These are phyloP conservation scores for Sapria himalayana DNA, from an alignment of 345 rosid species.

Conservation along the genomic window DNA sequence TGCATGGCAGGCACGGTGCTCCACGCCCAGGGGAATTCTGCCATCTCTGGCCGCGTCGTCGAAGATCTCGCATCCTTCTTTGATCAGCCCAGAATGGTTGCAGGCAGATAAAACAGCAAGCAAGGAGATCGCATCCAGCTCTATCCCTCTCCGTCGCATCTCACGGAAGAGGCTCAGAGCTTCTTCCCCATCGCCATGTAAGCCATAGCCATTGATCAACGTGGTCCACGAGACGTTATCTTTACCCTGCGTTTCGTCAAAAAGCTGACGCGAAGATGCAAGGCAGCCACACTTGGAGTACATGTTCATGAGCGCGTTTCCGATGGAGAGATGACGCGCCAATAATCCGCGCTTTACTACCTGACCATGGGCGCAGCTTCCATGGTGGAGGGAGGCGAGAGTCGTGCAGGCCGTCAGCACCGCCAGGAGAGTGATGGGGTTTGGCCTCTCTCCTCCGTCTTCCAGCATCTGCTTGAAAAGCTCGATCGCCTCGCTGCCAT, in stretches of 20 bases:
- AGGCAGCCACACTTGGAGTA: slow-evolving; percentile 45
- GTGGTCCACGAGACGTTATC: slow-evolving; percentile 63
- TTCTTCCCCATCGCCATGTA: slow-evolving; percentile 56
- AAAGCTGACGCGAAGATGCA: slow-evolving; percentile 28
- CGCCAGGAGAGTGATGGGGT: slow-evolving; percentile 36
- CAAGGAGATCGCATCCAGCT: slow-evolving; percentile 49
- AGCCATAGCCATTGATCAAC: slow-evolving; percentile 69
- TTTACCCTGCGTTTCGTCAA: slow-evolving; percentile 30
- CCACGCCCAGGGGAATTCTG: slow-evolving; percentile 37
- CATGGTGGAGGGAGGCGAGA: slow-evolving; percentile 45
- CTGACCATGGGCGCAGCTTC: slow-evolving; percentile 42
- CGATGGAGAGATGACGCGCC: slow-evolving; percentile 22
- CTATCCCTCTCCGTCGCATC: slow-evolving; percentile 23
- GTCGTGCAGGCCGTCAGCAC: slow-evolving; percentile 64
- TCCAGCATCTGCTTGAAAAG: slow-evolving; percentile 23
- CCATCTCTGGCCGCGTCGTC: slow-evolving; percentile 38
- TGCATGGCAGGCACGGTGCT: slow-evolving; percentile 56
- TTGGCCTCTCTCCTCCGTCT: slow-evolving; percentile 20
- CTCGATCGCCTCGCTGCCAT: slow-evolving; percentile 35
- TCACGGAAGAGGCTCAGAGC: slow-evolving; percentile 33
- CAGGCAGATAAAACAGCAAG: slow-evolving; percentile 44
- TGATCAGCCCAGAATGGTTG: slow-evolving; percentile 46
- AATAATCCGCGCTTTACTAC: slow-evolving; percentile 25
- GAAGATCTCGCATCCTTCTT: slow-evolving; percentile 65
- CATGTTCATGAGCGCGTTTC: slow-evolving; percentile 62